phyloP scores from a whole-genome alignment of 306 rosid genomes.

The Cucurbita ficifolia region DNA sequence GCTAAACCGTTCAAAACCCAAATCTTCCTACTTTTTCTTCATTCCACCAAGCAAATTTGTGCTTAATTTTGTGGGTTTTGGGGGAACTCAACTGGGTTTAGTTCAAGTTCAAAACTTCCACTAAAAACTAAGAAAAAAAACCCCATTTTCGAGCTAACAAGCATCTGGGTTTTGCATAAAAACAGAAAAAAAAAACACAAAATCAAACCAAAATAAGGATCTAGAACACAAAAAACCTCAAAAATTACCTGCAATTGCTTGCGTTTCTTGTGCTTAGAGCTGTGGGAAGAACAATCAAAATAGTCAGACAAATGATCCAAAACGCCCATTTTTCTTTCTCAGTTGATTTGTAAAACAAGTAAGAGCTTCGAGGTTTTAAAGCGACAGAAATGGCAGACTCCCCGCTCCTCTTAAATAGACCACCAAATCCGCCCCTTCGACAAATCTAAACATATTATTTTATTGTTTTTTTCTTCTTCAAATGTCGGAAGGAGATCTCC shows the following conservation, averaged over 20 bases:
- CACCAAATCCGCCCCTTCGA: not conserved
- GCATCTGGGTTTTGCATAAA: no score
- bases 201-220: not conserved
- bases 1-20: no score
- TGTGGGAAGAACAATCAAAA: conserved; percentile 24
- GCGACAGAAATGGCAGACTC: not conserved
- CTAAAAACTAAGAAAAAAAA: no score
- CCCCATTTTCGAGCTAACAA: no score
- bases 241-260: conserved; percentile 55
- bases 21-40: no score
- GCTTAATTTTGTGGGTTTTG: no score
- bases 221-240: no score
- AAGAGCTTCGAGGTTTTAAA: not conserved
- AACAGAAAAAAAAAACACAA: no score
- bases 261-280: conserved; percentile 21
- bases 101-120: no score
- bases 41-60: no score
- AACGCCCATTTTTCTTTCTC: conserved; percentile 17
- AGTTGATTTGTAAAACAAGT: no score
- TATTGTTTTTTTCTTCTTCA: not conserved
- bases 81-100: no score
- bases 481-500: not conserved
- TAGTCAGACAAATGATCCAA: conserved; percentile 28
- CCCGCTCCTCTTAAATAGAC: not conserved
- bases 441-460: not conserved